Evolutionary conservation across 169 alveolate genomes (phyloP), one percentile per base, ranked within the genome.

Genomic region (Plasmodium vivax): DNA sequence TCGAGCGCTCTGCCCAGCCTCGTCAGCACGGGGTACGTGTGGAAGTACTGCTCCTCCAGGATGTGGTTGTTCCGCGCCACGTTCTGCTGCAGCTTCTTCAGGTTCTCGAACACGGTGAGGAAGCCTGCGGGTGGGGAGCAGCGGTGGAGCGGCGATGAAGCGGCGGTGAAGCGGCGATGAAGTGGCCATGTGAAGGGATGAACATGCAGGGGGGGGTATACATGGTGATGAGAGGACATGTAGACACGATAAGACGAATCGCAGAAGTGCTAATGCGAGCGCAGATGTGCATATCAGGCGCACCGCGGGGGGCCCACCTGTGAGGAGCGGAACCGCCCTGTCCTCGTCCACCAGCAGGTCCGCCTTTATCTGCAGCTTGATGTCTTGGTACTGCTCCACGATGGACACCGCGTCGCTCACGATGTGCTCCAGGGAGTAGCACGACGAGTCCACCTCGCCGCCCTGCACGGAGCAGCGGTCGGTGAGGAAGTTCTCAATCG

Each of bases 381-480:
- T 8, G 8, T 47, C 41, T 58, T 85, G 51, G 74, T 85, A 85
- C 14, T 85, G 34, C 7, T 58, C 41, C 43, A 85, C 23, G 32
- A 85, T 54, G 8, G 58, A 27, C 1, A n/a, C 14, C 9, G 30
- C 71, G 4, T 85, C 93, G 0, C 1, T 73, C 5, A 85, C 6
- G 6, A 74, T 34, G 16, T 72, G 74, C 23, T 85, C 93, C 34
- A 77, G 75, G 27, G 93, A 85, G 34, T 73, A 85, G 36, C 93
- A 85, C 0, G 51, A 23, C 0, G 19, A 6, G 7, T 85, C 58
- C 27, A 47, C 85, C 3, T 1, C 27, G 3, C 5, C 12, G 3
- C 19, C 62, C 38, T 19, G 2, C 54, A 51, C 45, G 14, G 85
- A 19, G n/a, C 93, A 85, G 75, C 41, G 77, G 58, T 85, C 72